Evolutionary conservation across 2,329 filamentous ascomycete species (phyloP).

Genomic region (Myrmaecium sp.): DNA sequence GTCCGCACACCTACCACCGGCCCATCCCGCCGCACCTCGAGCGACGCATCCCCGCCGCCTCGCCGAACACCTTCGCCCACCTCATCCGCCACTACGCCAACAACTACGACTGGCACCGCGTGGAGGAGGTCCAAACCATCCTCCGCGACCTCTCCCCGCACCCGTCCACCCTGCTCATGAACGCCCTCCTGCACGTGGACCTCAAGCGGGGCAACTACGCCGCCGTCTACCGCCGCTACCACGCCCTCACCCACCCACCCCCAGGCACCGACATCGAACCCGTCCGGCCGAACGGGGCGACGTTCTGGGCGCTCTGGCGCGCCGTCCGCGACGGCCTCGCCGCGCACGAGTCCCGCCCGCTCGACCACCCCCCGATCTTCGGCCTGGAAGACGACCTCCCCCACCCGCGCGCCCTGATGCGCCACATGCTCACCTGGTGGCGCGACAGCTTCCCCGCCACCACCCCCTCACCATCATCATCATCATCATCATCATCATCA

Average conservation of each 20-base stretch:
- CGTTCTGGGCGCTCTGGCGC: slow-evolving; percentile 2
- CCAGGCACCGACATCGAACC: neutral
- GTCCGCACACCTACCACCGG: neutral
- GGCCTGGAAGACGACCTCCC: neutral
- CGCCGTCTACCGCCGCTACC: slow-evolving; percentile 9
- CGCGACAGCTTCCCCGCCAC: neutral
- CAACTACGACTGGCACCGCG: slow-evolving; percentile 15
- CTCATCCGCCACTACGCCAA: slow-evolving; percentile 16
- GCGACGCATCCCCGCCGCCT: slow-evolving; percentile 11
- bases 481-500: too few species aligned
- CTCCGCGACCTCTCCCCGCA: slow-evolving; percentile 9
- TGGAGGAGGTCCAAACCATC: slow-evolving; percentile 15
- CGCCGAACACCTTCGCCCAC: slow-evolving; percentile 14
- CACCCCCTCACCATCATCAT: too few species aligned
- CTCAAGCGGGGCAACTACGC: slow-evolving; percentile 13
- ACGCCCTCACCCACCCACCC: neutral
- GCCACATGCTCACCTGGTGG: slow-evolving; percentile 1
- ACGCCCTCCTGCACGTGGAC: slow-evolving; percentile 15
- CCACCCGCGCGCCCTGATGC: neutral
- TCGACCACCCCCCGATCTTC: neutral
- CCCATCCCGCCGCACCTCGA: neutral
- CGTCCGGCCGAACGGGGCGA: neutral
- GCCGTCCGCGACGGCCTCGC: neutral
- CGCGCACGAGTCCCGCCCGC: neutral
- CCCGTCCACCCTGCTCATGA: slow-evolving; percentile 15